These are phyloP conservation scores for Stenocarpella maydis DNA, from an alignment of 2,329 filamentous ascomycete genomes.

Conservation along the genomic window DNA sequence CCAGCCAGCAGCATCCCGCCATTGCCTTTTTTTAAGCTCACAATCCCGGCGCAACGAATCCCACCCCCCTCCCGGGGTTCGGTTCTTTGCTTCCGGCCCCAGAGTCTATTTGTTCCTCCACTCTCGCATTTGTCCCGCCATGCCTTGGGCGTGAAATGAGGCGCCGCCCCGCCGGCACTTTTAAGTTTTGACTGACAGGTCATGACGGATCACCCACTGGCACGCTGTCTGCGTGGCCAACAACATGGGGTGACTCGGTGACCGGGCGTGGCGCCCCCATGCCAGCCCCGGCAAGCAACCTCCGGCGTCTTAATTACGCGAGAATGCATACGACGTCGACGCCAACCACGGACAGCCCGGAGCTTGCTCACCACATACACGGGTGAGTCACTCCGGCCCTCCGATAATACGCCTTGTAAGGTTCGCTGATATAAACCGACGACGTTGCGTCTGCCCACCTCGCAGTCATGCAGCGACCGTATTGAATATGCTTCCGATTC, in stretches of 20 bases:
- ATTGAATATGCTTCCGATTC: background rate
- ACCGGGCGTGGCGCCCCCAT: background rate
- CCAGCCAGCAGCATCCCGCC: background rate
- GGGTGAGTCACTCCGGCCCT: background rate
- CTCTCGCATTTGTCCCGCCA: background rate
- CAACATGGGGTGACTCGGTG: background rate
- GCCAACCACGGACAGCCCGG: background rate
- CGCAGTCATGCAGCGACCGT: too few relatives aligned
- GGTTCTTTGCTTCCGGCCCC: background rate
- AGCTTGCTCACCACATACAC: background rate
- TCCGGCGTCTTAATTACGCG: background rate
- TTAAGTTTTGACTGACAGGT: background rate
- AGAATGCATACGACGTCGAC: background rate
- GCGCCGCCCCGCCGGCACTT: constrained; percentile 3
- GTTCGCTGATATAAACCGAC: background rate
- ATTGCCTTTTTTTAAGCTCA: constrained; percentile 11
- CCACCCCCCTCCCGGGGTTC: constrained; percentile 4
- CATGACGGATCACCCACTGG: background rate
- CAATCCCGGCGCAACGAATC: background rate
- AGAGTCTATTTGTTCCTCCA: background rate
- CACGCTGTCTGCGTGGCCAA: background rate
- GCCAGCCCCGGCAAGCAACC: background rate
- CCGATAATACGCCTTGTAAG: background rate
- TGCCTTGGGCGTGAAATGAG: background rate
- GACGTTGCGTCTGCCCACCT: constrained; percentile 10